Percentiles rank a stretch among this genome's conserved stretches.
Conservation (phyloP, 1,284 basidiomycete genomes). For the Ceratorhiza oryzae-sativae region DNA sequence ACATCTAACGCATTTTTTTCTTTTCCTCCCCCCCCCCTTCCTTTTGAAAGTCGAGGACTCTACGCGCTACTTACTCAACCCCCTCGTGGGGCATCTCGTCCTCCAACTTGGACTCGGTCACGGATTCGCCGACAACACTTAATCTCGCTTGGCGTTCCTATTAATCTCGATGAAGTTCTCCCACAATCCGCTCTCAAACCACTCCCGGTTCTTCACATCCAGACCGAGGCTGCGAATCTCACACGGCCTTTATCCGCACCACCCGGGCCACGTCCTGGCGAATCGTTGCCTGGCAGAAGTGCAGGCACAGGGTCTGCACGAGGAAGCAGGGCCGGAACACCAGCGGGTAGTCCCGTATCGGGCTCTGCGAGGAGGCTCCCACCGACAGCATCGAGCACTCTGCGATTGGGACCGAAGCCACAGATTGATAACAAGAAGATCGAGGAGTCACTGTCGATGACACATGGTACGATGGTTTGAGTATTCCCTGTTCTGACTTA, state of each 20-base stretch:
- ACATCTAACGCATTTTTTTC: conserved; percentile 43
- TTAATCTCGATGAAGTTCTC: conserved; percentile 90
- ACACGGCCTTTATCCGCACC: conserved; percentile 75
- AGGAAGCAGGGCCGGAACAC: conserved; percentile 39
- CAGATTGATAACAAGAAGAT: conserved; percentile 71
- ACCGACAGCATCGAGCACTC: conserved; percentile 9
- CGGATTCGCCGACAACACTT: conserved; percentile 87
- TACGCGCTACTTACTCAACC: conserved; percentile 19
- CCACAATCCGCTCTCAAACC: conserved; percentile 73
- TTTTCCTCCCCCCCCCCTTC: too few relatives aligned
- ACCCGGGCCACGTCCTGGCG: conserved; percentile 60
- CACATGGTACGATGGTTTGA: conserved; percentile 61
- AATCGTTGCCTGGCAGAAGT: conserved; percentile 32
- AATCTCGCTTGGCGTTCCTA: conserved; percentile 87
- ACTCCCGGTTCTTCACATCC: conserved; percentile 80
- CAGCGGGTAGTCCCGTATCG: conserved; percentile 13
- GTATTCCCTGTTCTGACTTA: background rate
- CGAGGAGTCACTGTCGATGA: conserved; percentile 69
- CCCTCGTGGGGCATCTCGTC: conserved; percentile 46
- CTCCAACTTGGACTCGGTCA: conserved; percentile 90
- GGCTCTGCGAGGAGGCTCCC: conserved; percentile 41
- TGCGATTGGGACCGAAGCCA: conserved; percentile 66
- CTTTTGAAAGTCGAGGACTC: conserved; percentile 44
- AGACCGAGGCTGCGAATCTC: conserved; percentile 54
- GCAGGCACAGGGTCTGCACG: conserved; percentile 20